These are phyloP conservation scores for Carex myosuroides DNA, from an alignment of 176 grass and related monocot genomes.

Conservation along the genomic window DNA sequence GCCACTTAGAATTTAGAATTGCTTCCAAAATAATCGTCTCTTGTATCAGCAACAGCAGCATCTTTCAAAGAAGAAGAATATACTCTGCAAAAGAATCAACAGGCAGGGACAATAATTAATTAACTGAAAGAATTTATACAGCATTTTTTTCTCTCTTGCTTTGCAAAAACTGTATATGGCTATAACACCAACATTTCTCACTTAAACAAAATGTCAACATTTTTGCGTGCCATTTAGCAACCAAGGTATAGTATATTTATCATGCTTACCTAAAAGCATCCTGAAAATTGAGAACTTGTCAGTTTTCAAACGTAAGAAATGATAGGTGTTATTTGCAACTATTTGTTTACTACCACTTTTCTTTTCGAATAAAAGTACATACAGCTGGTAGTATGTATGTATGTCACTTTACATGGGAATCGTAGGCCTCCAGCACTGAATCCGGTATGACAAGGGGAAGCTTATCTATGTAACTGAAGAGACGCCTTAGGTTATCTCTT, in stretches of 20 bases:
- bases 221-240: not conserved
- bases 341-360: not conserved
- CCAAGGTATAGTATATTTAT: not conserved
- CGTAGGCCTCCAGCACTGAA: slow-evolving; percentile 64
- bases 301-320: not conserved
- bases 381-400: slow-evolving; percentile 8
- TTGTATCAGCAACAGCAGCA: slow-evolving; percentile 14
- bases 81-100: slow-evolving; percentile 18
- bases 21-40: not conserved
- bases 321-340: not conserved
- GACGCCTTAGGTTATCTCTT: slow-evolving; percentile 55
- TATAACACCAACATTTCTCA: not conserved
- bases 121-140: not conserved
- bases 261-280: not conserved
- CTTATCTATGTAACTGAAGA: slow-evolving; percentile 75
- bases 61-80: slow-evolving; percentile 20
- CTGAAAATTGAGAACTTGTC: not conserved
- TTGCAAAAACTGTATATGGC: not conserved
- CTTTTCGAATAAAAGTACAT: not conserved
- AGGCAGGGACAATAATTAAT: not conserved
- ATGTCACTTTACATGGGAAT: slow-evolving; percentile 88
- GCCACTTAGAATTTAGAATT: not conserved
- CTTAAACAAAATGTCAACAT: not conserved
- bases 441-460: slow-evolving; percentile 63
- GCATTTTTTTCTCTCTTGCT: not conserved